These are phyloP conservation scores for Paecilomyces niveus DNA, from an alignment of 2,329 filamentous ascomycete genomes.

Conservation along the genomic window DNA sequence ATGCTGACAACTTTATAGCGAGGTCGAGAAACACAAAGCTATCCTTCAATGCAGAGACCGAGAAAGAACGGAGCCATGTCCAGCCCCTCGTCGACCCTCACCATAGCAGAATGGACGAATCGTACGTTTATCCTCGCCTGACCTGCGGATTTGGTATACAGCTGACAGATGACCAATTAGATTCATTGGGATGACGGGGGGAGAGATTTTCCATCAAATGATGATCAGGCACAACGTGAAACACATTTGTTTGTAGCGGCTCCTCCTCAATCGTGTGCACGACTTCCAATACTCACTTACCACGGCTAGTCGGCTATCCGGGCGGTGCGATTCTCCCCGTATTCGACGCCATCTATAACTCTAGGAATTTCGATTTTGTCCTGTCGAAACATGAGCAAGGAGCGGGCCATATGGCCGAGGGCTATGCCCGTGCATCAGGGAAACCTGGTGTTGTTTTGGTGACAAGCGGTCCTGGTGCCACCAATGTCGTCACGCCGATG, in stretches of 20 bases:
- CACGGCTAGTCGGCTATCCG: conserved; percentile 54
- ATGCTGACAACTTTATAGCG: no score
- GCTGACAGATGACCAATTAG: conserved; percentile 28
- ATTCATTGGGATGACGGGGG: conserved; percentile 82
- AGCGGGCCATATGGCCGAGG: conserved; percentile 90
- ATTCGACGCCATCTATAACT: conserved; percentile 94
- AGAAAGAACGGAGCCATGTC: no score
- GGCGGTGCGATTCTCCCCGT: conserved; percentile 87
- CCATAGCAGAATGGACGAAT: no score
- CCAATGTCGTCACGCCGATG: no score
- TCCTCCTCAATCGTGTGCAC: no score
- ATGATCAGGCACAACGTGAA: conserved; percentile 81
- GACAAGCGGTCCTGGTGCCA: conserved; percentile 63
- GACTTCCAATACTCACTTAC: no score
- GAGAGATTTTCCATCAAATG: conserved; percentile 93
- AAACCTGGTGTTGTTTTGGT: conserved; percentile 87
- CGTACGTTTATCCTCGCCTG: no score
- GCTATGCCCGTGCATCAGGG: conserved; percentile 80
- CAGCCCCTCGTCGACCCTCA: no score
- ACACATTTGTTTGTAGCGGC: conserved; percentile 53
- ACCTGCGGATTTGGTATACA: no score
- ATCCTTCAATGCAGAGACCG: no score
- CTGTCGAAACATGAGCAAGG: conserved; percentile 88
- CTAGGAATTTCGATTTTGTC: conserved; percentile 83
- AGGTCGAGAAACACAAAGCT: no score